Base-by-base conservation (phyloP, 148 eudicot genomes). In the Pouteria glomerata region DNA sequence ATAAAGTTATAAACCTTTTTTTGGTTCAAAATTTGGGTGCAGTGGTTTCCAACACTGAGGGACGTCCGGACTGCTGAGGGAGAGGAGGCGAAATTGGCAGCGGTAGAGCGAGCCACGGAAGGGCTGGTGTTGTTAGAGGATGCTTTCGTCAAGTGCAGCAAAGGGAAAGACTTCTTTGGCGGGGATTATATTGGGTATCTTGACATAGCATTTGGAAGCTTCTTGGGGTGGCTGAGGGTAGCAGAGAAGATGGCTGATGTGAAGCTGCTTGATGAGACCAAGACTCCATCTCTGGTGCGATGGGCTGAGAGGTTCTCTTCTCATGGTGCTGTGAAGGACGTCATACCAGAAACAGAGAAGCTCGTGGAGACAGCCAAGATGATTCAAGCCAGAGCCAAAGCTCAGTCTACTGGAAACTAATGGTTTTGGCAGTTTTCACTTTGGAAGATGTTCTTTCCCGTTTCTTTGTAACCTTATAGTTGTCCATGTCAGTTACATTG, bases 251-350 rank as follows among this genome's bases (percentile, higher is more conserved):
- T 80, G 53, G 1, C 1, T 0, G 61, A 33, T 18, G 15, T 65
- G 0, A 50, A 60, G 19, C 19, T 84, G 24, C 4, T 84, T 1
- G 82, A 82, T 15, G 77, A 76, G 45, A 16, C 81, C 0, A 71
- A 47, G 74, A 71, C 77, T 0, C 85, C 85, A 0, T n/a, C 59
- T 1, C 77, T 84, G 5, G 66, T 45, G 0, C 57, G 23, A 27
- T 86, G 90, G 87, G 78, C 83, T 16, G 33, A 74, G 34, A 69
- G 63, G 13, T 83, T 86, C 19, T 4, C 21, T 18, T 39, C 80
- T 10, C 35, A 86, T 68, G 65, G 51, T 12, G 82, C 77, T 47
- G 80, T 70, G 6, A 80, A 79, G 63, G 73, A 51, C 71, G 77
- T 68, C 26, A 15, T 78, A 3, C 81, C 73, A 6, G 68, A 67